These are phyloP conservation scores for Neolentinus lepideus DNA, from an alignment of 1,284 basidiomycete genomes.

Conservation along the genomic window DNA sequence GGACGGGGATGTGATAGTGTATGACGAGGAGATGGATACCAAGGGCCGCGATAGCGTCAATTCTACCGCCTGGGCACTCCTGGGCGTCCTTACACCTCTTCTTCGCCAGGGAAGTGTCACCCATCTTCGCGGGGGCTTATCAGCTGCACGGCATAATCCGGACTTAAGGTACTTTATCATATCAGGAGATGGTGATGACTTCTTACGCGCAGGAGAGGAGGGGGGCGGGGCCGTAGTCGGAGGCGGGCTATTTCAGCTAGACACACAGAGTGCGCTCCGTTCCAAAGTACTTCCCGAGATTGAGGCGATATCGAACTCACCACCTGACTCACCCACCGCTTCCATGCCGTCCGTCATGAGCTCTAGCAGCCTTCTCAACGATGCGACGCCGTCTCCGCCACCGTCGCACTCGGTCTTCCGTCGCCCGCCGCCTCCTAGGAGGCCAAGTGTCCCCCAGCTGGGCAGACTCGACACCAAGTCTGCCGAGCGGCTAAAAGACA, in stretches of 20 bases:
- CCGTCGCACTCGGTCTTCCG: conserved; percentile 56
- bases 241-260: conserved; percentile 54
- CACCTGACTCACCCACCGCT: conserved; percentile 11
- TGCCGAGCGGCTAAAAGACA: conserved; percentile 38
- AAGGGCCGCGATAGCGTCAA: conserved; percentile 47
- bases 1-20: conserved; percentile 68
- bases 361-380: conserved; percentile 26
- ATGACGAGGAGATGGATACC: conserved; percentile 69
- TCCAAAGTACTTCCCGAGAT: conserved; percentile 49
- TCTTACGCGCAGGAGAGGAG: background rate
- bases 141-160: conserved; percentile 47
- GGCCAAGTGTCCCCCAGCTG: conserved; percentile 57
- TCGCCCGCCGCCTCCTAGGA: conserved; percentile 42
- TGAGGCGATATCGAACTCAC: conserved; percentile 37
- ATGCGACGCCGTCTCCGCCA: conserved; percentile 54
- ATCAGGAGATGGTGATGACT: conserved; percentile 27
- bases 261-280: conserved; percentile 46
- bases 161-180: conserved; percentile 43
- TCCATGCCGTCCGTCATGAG: conserved; percentile 24
- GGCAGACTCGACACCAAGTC: conserved; percentile 52
- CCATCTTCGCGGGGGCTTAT: conserved; percentile 65
- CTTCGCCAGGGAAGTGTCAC: conserved; percentile 45
- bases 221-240: conserved; percentile 4
- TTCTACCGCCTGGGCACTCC: conserved; percentile 56
- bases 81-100: conserved; percentile 51